phyloP scores from a whole-genome alignment of 495 filamentous ascomycete species.

The Friedmanniomyces simplex region DNA sequence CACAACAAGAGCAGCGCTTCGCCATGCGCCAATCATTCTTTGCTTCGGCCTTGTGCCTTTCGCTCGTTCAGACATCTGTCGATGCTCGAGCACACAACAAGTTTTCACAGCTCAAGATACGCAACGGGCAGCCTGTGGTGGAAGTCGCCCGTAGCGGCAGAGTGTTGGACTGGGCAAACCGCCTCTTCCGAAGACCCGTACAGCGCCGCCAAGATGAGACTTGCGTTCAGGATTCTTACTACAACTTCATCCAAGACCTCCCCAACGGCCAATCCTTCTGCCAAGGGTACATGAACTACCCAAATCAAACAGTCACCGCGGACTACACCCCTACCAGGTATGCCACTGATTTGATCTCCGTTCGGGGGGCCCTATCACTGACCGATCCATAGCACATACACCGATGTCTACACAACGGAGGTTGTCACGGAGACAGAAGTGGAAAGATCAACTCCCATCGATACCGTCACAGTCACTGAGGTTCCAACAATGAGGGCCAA shows the following conservation, averaged over 20 bases:
- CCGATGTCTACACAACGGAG: constrained; percentile 3
- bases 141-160: not conserved
- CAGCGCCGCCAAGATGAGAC: not conserved
- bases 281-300: constrained; percentile 7
- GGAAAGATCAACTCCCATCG: constrained; percentile 1
- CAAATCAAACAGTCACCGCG: constrained; percentile 10
- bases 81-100: constrained; percentile 6
- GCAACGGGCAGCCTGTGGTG: not conserved
- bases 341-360: not conserved
- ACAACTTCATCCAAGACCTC: not conserved
- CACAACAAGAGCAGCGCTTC: constrained; percentile 2
- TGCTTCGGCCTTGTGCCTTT: constrained; percentile 13
- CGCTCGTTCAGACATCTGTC: constrained; percentile 8
- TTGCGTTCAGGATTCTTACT: constrained; percentile 9
- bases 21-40: constrained; percentile 15
- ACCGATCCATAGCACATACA: constrained; percentile 5
- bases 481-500: not conserved
- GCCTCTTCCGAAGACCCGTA: not conserved
- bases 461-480: constrained; percentile 4
- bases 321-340: constrained; percentile 24
- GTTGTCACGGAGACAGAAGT: not conserved
- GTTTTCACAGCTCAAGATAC: not conserved
- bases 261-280: constrained; percentile 3
- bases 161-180: not conserved
- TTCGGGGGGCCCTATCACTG: not conserved